Percentiles rank a stretch among this genome's conserved stretches.
Conservation (phyloP, 2,329 filamentous ascomycete species). For the Phialemoniopsis sp. region DNA sequence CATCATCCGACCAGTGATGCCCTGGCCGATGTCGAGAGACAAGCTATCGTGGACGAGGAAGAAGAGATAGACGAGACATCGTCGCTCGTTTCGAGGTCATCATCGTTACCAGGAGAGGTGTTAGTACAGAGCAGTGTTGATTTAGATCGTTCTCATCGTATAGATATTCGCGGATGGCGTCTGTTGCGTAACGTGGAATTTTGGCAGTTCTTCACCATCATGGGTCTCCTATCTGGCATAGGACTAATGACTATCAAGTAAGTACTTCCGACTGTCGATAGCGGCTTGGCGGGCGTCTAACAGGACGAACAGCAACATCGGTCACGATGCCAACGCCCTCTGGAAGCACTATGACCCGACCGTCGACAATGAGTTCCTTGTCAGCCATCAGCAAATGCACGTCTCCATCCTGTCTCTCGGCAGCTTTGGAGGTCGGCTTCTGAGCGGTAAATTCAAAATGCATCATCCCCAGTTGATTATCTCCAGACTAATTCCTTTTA, state of each 20-base stretch:
- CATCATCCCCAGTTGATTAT: background rate
- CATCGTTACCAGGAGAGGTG: constrained; percentile 45
- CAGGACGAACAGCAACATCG: constrained; percentile 70
- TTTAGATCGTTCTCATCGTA: constrained; percentile 69
- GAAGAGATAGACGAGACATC: constrained; percentile 68
- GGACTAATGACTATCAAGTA: constrained; percentile 99
- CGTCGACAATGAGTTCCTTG: constrained; percentile 69
- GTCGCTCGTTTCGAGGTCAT: constrained; percentile 66
- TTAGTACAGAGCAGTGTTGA: constrained; percentile 59
- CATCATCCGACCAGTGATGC: too few relatives aligned
- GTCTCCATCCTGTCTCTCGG: constrained; percentile 90
- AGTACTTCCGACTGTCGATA: constrained; percentile 25
- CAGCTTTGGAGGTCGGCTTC: constrained; percentile 78
- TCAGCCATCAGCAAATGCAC: constrained; percentile 80
- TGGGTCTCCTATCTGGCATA: constrained; percentile 88
- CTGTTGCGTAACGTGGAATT: constrained; percentile 74
- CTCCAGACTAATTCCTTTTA: constrained; percentile 12
- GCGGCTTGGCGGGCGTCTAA: constrained; percentile 19
- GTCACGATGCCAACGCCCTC: constrained; percentile 80
- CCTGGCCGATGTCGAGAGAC: constrained; percentile 2
- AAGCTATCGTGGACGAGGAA: constrained; percentile 21
- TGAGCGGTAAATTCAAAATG: constrained; percentile 55
- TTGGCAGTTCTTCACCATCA: constrained; percentile 84
- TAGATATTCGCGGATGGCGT: constrained; percentile 85
- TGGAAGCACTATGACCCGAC: constrained; percentile 82